Evolutionary conservation across 2,329 filamentous ascomycete genomes (phyloP).

Genomic region (Neofusicoccum parvum): DNA sequence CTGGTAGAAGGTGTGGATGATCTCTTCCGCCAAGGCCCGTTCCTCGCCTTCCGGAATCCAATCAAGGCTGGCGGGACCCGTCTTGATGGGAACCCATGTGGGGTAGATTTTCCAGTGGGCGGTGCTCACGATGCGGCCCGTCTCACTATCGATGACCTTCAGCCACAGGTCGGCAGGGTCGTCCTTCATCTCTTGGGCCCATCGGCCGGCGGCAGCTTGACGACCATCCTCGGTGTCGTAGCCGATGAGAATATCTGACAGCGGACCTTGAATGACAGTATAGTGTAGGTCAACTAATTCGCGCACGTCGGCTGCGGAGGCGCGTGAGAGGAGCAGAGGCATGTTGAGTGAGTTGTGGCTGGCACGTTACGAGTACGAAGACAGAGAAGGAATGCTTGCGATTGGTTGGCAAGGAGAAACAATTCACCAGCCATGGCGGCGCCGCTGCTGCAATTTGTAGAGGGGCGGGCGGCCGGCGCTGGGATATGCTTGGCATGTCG

Average conservation of each 20-base stretch:
- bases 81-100: constrained; percentile 18
- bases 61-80: background rate
- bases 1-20: background rate
- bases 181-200: constrained; percentile 23
- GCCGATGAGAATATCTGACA: constrained; percentile 21
- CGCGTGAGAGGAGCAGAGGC: constrained; percentile 13
- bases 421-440: background rate
- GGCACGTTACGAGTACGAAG: background rate
- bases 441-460: background rate
- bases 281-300: constrained; percentile 23
- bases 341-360: background rate
- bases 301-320: constrained; percentile 22
- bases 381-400: background rate
- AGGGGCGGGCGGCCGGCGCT: background rate
- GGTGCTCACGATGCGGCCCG: constrained; percentile 31
- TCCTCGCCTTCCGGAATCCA: constrained; percentile 8
- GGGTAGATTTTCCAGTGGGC: constrained; percentile 35
- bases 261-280: constrained; percentile 17
- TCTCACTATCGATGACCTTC: constrained; percentile 30
- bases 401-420: background rate
- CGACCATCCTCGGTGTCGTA: constrained; percentile 13
- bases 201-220: constrained; percentile 19
- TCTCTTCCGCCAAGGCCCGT: background rate
- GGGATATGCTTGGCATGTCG: background rate
- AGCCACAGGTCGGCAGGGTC: constrained; percentile 34